Base-by-base conservation (phyloP, 805 yeast genomes). In the Candida fluviatilis region DNA sequence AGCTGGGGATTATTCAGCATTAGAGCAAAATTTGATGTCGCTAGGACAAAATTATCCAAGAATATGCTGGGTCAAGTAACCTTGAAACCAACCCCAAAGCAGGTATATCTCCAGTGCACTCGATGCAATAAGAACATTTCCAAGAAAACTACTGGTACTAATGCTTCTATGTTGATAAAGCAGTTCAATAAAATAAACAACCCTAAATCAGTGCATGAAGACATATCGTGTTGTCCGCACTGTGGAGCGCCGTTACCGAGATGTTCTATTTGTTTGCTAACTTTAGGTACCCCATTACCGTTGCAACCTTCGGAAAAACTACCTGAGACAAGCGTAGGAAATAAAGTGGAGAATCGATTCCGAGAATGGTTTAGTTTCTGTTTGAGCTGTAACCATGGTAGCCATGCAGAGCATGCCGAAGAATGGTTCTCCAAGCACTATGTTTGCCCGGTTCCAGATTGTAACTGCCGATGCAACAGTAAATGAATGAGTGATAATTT, bases 371-470 rank as follows among this genome's bases (percentile, higher is more conserved):
- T 91, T 48, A 86, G 93, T 48, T 88, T 88, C 61, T 91, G 99
- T 53, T 62, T 91, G 46, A 77, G 82, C 24, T 91, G 99, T 56
- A 87, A 84, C 54, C 99, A 91, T 52, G 95, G 96, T 1, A 82
- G 82, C 77, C 99, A 91, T 62, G 89, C 95, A 0, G 89, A 84
- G 3, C 99, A 91, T 57, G 97, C 97, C 0, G 89, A 86, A 46
- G 95, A 90, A 52, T 91, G 99, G 99, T 91, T 91, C 57, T 75
- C 82, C 18, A 82, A 81, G 56, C 95, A 90, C 51, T 77, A 76
- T 39, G 77, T 85, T 1, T 91, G 99, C 53, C 97, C 99, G 0
- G 95, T 91, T 2, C 96, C 97, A 0, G 95, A 89, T 31, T 91
- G 99, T 53, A 69, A 72, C 29, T 91, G 99, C 53, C 69, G 77